Base-by-base conservation (phyloP, 225 moss, liverwort and hornwort genomes). In the Ulota crispa region DNA sequence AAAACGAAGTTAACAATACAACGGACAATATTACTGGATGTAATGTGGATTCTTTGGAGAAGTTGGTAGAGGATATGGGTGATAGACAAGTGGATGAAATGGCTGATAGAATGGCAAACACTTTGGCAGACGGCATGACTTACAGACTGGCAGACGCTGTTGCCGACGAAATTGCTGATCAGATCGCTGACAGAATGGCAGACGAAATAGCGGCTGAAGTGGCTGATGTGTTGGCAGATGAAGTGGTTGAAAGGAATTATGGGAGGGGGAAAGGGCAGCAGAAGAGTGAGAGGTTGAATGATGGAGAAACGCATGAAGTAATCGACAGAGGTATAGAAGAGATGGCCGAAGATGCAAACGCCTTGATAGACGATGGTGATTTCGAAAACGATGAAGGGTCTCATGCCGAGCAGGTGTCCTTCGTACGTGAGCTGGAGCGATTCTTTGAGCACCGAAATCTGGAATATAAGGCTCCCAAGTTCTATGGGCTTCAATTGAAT, bases 401-500 rank as follows among this genome's bases (percentile, higher is more conserved):
- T 80, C 75, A 74, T 6, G 93, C 80, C 5, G 94, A 95, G 76
- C 94, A 93, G 87, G 74, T 84, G 71, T 87, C 85, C 56, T 98
- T 98, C 50, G 86, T 92, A 4, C 85, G 89, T 86, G 91, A 89
- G 63, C 86, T 98, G 37, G 92, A 90, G 81, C 88, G 84, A 13
- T 95, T 98, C 28, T 98, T 98, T 53, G 92, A 91, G 88, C 91
- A 89, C 61, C 82, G 91, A 75, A 93, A 83, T 70, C 64, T 98
- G 84, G 98, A 98, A 52, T 98, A 95, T 61, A 98, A 98, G 85
- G 86, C 95, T 73, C 94, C 95, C 14, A 98, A 98, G 81, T 98
- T 98, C 71, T 98, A 98, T 77, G 94, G 95, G 37, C 87, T 91
- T 82, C 93, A 98, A 84, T 81, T 98, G 55, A 98, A 95, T 82